phyloP scores from a whole-genome alignment of 192 early-diverging fungal genomes.

The Pilaira anomala region DNA sequence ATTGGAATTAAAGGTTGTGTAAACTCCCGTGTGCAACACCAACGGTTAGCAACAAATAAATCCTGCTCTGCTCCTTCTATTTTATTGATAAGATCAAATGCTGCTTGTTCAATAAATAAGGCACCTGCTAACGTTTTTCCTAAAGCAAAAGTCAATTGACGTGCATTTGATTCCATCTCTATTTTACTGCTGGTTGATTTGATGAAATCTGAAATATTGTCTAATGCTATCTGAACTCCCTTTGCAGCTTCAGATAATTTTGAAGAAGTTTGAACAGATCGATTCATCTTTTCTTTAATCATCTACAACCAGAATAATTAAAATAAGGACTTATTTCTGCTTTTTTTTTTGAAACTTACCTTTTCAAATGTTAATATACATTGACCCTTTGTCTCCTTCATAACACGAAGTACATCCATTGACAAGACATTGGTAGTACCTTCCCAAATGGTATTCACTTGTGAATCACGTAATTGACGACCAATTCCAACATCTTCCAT shows the following conservation, averaged over 20 bases:
- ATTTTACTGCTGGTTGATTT: slow-evolving; percentile 19
- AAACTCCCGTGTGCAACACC: slow-evolving; percentile 25
- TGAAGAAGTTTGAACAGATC: background rate
- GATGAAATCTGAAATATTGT: slow-evolving; percentile 18
- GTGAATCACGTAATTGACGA: slow-evolving; percentile 52
- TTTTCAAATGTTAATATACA: slow-evolving; percentile 38
- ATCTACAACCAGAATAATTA: slow-evolving; percentile 1
- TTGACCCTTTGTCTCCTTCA: slow-evolving; percentile 45
- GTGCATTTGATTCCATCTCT: slow-evolving; percentile 42
- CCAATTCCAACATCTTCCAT: slow-evolving; percentile 71
- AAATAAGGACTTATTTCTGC: too few species aligned
- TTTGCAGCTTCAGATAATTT: slow-evolving; percentile 25
- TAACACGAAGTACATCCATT: slow-evolving; percentile 57
- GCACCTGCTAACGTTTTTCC: slow-evolving; percentile 45
- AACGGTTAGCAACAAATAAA: slow-evolving; percentile 15
- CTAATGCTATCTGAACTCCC: slow-evolving; percentile 28
- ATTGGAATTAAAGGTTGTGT: slow-evolving; percentile 8
- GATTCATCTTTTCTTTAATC: background rate
- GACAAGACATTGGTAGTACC: slow-evolving; percentile 70
- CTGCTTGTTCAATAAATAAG: slow-evolving; percentile 51
- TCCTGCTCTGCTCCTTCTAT: slow-evolving; percentile 13
- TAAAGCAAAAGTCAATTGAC: slow-evolving; percentile 49
- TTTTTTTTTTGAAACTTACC: too few species aligned
- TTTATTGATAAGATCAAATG: slow-evolving; percentile 29
- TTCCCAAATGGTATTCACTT: slow-evolving; percentile 76